Conservation (phyloP, 1,139 yeast genomes). For the Blastobotrys aristatus region DNA sequence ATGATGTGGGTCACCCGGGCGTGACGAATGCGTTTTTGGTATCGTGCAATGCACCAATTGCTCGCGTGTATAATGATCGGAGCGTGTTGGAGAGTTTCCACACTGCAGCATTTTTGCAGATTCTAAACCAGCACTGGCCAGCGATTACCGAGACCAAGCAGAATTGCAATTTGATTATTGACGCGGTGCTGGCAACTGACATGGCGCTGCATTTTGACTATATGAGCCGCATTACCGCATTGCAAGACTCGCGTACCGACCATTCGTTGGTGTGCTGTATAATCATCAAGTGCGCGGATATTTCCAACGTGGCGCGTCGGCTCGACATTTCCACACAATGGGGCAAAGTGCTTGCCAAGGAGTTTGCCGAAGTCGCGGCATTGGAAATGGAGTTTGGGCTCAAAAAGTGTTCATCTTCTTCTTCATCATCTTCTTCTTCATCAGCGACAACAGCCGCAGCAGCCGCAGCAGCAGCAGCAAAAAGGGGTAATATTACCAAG, state of each 20-base stretch:
- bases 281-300: constrained; percentile 88
- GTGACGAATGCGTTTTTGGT: constrained; percentile 73
- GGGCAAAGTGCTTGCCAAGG: constrained; percentile 75
- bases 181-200: constrained; percentile 75
- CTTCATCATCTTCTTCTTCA: not conserved
- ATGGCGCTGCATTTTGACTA: constrained; percentile 87
- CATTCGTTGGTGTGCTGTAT: constrained; percentile 52
- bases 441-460: no score
- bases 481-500: not conserved
- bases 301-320: constrained; percentile 84
- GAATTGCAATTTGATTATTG: constrained; percentile 24
- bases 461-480: no score
- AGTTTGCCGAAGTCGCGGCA: constrained; percentile 62
- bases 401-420: constrained; percentile 12
- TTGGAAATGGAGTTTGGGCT: constrained; percentile 42
- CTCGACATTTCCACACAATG: constrained; percentile 72
- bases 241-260: constrained; percentile 5
- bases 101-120: constrained; percentile 59
- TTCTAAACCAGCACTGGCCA: constrained; percentile 65
- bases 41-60: constrained; percentile 59
- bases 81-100: constrained; percentile 85
- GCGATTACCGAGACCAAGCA: constrained; percentile 30
- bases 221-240: constrained; percentile 37
- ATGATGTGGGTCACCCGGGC: constrained; percentile 96
- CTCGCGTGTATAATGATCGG: constrained; percentile 54